Base-by-base conservation (phyloP, 495 filamentous ascomycete species). In the Talaromyces stipitatus region DNA sequence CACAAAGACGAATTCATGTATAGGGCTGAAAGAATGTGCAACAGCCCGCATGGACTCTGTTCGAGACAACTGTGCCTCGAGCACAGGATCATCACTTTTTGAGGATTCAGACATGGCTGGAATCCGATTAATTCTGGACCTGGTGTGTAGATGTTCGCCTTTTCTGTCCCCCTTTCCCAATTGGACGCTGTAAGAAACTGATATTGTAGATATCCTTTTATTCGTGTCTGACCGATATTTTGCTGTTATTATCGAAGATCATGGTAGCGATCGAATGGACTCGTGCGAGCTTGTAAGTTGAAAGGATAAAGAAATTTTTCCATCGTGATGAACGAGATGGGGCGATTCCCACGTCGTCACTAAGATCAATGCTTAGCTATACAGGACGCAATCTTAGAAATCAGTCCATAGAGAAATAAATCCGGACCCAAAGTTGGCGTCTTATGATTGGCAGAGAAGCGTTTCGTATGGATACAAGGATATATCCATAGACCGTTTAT, bases 1-100 rank as follows among this genome's bases (percentile, higher is more conserved):
- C 24, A 81, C 66, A 45, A 81, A 79, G 9, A 70, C 29, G 24
- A 71, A 61, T 58, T 82, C 78, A 30, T 52, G 56, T 18, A 24
- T 24, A n/a, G 43, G 56, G 46, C 46, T 52, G 30, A 58, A 58
- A 5, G 56, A 38, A 22, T 52, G 45, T 5, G 32, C 56, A 4
- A 26, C 43, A 12, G 48, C 27, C 4, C 32, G 8, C 28, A 58
- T 11, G 10, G 54, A 55, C 14, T 55, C 54, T 32, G 54, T 45
- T 28, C 36, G 33, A 3, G 54, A 26, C 11, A 55, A 6, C 33
- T 55, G 54, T 20, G 32, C 36, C 10, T 41, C 54, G 36, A 55
- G 54, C 7, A 43, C 54, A 16, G 32, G 22, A 27, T 54, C 33
- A 27, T 45, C 24, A 23, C 33, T 24, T 11, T 33, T 20, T n/a